Evolutionary conservation across 1,284 basidiomycete species (phyloP), one percentile per base, ranked within the genome.

Genomic region (Boletus mariae): DNA sequence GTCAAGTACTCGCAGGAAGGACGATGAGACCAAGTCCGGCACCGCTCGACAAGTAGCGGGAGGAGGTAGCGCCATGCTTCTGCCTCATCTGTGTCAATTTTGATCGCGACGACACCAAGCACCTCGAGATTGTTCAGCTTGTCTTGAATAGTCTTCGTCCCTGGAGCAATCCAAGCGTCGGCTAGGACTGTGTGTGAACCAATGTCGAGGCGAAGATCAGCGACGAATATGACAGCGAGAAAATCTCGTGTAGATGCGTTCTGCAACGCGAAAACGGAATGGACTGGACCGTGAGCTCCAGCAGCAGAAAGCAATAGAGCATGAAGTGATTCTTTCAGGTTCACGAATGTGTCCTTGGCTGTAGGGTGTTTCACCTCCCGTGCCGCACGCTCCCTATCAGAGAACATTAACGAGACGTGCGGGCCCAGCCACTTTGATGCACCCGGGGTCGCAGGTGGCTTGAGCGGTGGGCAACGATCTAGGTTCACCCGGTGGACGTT

Each of bases 21-120:
- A 10, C 57, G 63, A 59, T 84, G 82, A 13, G 60, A 59, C 82
- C 82, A 83, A 0, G 66, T 70, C 20, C 82, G 72, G 55, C 79
- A 81, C 12, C 81, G 75, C 58, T 84, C 81, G 5, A 70, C 72
- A 28, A 78, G 57, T 5, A 70, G 67, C 5, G 79, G 79, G 0
- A 82, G 59, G 9, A 81, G 63, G 49, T 73, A 64, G 49, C 75
- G 75, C 80, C 80, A 83, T 1, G 69, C 70, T 12, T 56, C 51
- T 26, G 70, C 59, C 53, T 76, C 77, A 4, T 67, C 47, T 7
- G 29, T 13, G 25, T 56, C 64, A 0, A 65, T 35, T 40, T 54
- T 56, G 28, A 56, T 50, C 17, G 35, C 23, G 23, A 58, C 52
- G 49, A 63, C 63, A 49, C 31, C 52, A 2, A n/a, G 37, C 5